Conservation (phyloP, 169 alveolate genomes). For the Ichthyophthirius multifiliis region DNA sequence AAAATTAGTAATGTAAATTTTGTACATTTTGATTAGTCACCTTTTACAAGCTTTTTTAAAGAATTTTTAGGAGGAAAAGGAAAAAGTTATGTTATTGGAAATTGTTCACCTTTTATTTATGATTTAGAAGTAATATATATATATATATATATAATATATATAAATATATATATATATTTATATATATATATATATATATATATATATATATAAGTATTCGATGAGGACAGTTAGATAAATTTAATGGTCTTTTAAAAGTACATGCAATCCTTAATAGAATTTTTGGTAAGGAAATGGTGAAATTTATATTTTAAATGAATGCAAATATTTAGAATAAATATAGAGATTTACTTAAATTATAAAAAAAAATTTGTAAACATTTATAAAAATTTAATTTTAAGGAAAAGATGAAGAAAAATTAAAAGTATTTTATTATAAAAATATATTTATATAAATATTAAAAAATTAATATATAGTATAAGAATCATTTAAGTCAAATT, state of each 20-base stretch:
- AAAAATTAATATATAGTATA: neutral
- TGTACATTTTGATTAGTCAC: neutral
- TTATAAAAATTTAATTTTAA: neutral
- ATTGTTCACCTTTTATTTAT: neutral
- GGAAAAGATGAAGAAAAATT: neutral
- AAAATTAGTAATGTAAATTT: neutral
- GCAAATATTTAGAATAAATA: neutral
- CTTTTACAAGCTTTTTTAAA: neutral
- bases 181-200: neutral
- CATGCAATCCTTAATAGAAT: neutral
- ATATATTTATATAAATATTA: too few species aligned
- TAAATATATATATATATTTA: too few species aligned
- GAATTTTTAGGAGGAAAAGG: neutral
- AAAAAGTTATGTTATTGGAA: neutral
- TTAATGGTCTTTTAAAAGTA: neutral
- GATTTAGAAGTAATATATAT: neutral
- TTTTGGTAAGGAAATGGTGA: neutral
- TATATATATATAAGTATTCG: neutral
- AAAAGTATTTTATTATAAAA: neutral
- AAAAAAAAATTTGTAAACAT: neutral
- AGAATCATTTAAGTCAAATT: neutral
- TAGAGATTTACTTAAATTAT: neutral
- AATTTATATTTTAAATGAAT: neutral
- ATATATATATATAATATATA: neutral
- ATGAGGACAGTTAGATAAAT: conserved; percentile 2